Conservation (phyloP, 2,329 filamentous ascomycete genomes). For the Aspergillus sp. region DNA sequence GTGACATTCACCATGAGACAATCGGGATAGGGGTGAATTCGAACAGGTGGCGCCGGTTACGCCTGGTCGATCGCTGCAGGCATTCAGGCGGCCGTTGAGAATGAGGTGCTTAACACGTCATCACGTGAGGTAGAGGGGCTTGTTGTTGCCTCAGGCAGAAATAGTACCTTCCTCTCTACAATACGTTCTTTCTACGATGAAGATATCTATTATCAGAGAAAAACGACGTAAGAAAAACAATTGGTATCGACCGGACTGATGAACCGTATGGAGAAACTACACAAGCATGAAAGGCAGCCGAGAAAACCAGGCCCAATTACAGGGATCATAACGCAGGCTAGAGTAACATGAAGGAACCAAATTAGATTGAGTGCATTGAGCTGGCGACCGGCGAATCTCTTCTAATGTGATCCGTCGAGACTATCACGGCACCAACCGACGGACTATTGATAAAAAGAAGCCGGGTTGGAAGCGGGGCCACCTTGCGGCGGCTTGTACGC, state of each 20-base stretch:
- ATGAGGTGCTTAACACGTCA: conserved; percentile 9
- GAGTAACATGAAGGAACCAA: not conserved
- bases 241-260: not conserved
- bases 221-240: no score
- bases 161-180: not conserved
- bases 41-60: not conserved
- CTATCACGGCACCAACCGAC: no score
- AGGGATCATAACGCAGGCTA: conserved; percentile 3
- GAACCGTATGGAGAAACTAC: not conserved
- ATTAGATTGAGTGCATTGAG: not conserved
- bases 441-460: conserved; percentile 37
- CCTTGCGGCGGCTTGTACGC: conserved; percentile 36
- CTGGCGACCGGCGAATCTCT: not conserved
- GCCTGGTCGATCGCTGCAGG: not conserved
- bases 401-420: no score
- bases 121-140: conserved; percentile 8
- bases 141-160: conserved; percentile 1
- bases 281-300: not conserved
- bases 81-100: conserved; percentile 1
- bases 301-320: not conserved
- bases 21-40: not conserved
- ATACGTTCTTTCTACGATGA: not conserved
- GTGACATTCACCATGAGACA: not conserved
- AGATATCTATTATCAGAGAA: no score
- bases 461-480: conserved; percentile 33